Base-by-base conservation (phyloP, 345 rosid species). In the Aquilaria sinensis region DNA sequence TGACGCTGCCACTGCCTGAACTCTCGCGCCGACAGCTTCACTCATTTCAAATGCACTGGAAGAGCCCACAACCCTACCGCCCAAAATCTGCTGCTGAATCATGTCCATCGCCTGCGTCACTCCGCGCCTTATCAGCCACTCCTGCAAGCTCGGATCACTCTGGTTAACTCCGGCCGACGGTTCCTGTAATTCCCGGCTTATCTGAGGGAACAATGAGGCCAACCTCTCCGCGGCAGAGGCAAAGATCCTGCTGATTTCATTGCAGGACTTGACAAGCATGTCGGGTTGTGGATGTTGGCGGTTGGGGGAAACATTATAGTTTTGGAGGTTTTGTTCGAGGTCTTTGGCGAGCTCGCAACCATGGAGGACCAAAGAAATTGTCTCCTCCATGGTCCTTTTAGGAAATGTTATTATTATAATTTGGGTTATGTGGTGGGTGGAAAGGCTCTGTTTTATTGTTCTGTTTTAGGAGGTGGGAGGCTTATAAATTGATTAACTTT, bases 321-420 rank as follows among this genome's bases (percentile, higher is more conserved):
- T 54, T 47, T 60, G 75, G 48, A 86, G 76, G 68, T 48, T 77
- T 6, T 77, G 54, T 70, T 84, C 86, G n/a, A 89, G 83, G 2
- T 74, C 80, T 31, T 62, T 70, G 11, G 83, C 89, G 13, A 81
- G 62, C 31, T 70, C 67, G 67, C 85, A 70, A 6, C 89, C 96
- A 0, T 63, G 72, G 29, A 72, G 73, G 59, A 89, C 68, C 58
- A 75, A 37, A 63, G 85, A 65, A 63, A 80, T 57, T 5, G 67
- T 54, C 15, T 78, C 87, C 58, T 77, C 81, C 84, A 81, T 74
- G 16, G 29, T 48, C 15, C 1, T n/a, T 10, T 12, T 15, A 15
- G 2, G 12, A 2, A 7, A 51, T 32, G 41, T 7, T 33, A 33
- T 23, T 49, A 37, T 9, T 37, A 37, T 5, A 37, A 37, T 37